phyloP scores from a whole-genome alignment of 805 yeast genomes.

The Candida palmyrensis region DNA sequence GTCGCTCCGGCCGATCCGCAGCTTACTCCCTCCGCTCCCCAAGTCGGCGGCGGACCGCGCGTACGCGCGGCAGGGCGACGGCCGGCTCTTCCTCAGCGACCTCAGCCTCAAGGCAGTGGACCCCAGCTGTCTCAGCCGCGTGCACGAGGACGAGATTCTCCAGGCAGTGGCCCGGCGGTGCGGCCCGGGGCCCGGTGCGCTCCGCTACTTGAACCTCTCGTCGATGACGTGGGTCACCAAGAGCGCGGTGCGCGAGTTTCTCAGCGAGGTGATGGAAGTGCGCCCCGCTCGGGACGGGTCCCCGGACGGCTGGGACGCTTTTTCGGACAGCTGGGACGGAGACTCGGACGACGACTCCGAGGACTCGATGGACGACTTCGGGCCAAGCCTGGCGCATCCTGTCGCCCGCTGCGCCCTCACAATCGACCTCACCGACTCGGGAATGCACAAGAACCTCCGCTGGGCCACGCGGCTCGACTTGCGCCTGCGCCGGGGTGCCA shows the following conservation, averaged over 20 bases:
- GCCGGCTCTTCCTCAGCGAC: conserved; percentile 34
- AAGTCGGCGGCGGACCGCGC: conserved; percentile 21
- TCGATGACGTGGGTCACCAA: conserved; percentile 47
- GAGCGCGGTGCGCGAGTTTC: conserved; percentile 27
- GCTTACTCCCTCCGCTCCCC: conserved; percentile 34
- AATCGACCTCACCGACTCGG: conserved; percentile 39
- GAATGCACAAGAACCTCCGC: conserved; percentile 35
- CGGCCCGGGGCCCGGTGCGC: conserved; percentile 10
- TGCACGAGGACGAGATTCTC: conserved; percentile 31
- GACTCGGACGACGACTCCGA: neutral
- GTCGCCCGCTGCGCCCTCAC: conserved; percentile 15
- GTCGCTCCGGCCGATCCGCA: conserved; percentile 21
- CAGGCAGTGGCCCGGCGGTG: conserved; percentile 22
- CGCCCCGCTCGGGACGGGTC: conserved; percentile 4
- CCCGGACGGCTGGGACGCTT: neutral
- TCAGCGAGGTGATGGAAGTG: conserved; percentile 22
- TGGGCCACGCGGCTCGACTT: conserved; percentile 35
- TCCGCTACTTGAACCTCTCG: conserved; percentile 36
- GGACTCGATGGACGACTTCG: neutral
- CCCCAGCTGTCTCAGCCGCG: conserved; percentile 20
- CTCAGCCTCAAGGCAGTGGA: conserved; percentile 36
- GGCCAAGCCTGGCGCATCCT: neutral
- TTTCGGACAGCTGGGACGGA: neutral
- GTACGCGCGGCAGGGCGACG: conserved; percentile 25
- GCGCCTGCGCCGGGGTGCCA: conserved; percentile 18